These are phyloP conservation scores for Mycothermus thermophilus DNA, from an alignment of 495 filamentous ascomycete genomes.

Conservation along the genomic window DNA sequence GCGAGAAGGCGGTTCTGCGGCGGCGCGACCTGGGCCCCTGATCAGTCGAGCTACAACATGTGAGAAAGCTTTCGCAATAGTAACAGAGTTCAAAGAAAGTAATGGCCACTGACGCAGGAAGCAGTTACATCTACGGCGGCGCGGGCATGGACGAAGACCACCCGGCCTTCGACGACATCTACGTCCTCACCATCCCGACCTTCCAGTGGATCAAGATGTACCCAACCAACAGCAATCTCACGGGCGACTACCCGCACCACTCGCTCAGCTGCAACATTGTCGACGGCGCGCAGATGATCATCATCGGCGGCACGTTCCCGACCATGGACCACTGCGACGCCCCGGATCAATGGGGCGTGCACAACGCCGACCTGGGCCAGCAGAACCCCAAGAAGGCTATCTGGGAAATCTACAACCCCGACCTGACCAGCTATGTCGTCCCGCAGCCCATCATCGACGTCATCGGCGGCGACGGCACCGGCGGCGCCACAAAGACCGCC, in stretches of 20 bases:
- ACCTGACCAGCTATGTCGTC: constrained; percentile 42
- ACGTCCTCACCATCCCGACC: constrained; percentile 41
- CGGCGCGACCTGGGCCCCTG: constrained; percentile 38
- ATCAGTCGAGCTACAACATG: constrained; percentile 43
- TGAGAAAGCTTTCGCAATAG: constrained; percentile 12
- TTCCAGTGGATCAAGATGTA: constrained; percentile 44
- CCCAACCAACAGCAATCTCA: constrained; percentile 18
- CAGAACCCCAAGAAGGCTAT: constrained; percentile 19
- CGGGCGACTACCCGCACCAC: constrained; percentile 27
- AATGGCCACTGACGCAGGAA: neutral
- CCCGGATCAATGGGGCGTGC: constrained; percentile 44
- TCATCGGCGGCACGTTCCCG: constrained; percentile 55
- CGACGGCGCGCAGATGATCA: constrained; percentile 44
- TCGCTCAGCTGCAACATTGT: constrained; percentile 39
- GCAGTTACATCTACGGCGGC: constrained; percentile 41
- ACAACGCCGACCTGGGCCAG: constrained; percentile 42
- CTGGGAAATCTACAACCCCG: constrained; percentile 16
- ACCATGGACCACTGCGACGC: constrained; percentile 52
- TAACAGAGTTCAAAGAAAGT: too few relatives aligned
- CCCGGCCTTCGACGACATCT: constrained; percentile 41
- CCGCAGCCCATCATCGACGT: constrained; percentile 43
- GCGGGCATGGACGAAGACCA: constrained; percentile 25
- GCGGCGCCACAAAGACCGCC: constrained; percentile 52
- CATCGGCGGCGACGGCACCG: constrained; percentile 46
- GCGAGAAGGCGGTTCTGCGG: constrained; percentile 40